Evolutionary conservation across 73 alveolate genomes (phyloP), one percentile per base, ranked within the genome.

Genomic region (Paramecium biaurelia): DNA sequence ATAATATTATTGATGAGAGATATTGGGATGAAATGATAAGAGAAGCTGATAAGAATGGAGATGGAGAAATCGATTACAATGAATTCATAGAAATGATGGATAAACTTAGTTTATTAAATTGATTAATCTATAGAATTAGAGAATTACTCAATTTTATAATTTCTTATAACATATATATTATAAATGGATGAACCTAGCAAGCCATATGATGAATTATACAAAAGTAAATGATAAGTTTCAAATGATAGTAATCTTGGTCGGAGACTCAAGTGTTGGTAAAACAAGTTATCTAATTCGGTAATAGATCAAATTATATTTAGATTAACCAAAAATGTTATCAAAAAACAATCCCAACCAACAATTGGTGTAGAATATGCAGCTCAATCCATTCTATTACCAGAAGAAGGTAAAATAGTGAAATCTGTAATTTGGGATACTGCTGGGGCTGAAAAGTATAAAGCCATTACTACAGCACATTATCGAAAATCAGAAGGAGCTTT

Each of bases 211-310:
- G 70, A 79, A 79, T 79, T 79, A 47, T 79, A 42, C 15, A 79
- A 79, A 47, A 79, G 90, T 79, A 89, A 67, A 0, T 59, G 8
- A 38, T 26, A 70, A 34, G 15, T 43, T 43, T 30, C 6, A 23
- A 7, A 21, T 11, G n/a, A n/a, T 89, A 89, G 94, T 96, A 9
- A 94, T 96, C 68, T 72, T 96, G 41, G 95, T 96, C 14, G 98
- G 98, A 45, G 98, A 96, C 70, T 92, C 98, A 7, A 95, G 96
- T 32, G 99, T 95, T 14, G 99, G 99, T 24, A 96, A 96, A 85
- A 89, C 98, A 21, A 96, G 94, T 41, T 89, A 43, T 63, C 34
- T 89, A 47, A 70, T 89, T 68, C 24, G 94, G 94, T 89, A 86
- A 57, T 15, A n/a, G 4, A 18, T 43, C 30, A 2, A 76, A 42